A percentile compares a stretch with the other conserved stretches of the same genome.
phyloP scores from a whole-genome alignment of 2,329 filamentous ascomycete genomes.

The Myriosclerotinia curreyana region DNA sequence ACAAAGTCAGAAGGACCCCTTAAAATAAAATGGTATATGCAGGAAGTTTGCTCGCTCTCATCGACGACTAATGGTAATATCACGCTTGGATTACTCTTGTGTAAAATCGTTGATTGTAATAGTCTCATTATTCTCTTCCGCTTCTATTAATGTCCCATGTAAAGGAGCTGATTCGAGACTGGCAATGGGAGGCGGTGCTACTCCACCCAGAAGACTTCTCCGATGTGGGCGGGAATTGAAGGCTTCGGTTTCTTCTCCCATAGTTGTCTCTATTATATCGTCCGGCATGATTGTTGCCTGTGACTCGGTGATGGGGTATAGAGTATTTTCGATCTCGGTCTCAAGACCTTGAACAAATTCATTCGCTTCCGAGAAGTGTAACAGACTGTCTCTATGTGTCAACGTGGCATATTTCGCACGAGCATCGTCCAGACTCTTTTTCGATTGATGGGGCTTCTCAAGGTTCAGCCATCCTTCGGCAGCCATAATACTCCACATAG shows the following conservation, averaged over 20 bases:
- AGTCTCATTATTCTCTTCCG: conserved; percentile 4
- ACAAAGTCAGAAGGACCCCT: not conserved
- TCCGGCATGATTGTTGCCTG: conserved; percentile 20
- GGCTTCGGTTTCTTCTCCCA: conserved; percentile 50
- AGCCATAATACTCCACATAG: conserved; percentile 81
- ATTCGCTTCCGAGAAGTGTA: conserved; percentile 50
- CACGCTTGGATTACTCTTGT: conserved; percentile 9
- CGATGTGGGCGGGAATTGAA: conserved; percentile 52
- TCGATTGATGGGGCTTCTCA: conserved; percentile 73
- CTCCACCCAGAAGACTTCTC: conserved; percentile 51
- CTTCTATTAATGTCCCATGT: conserved; percentile 24
- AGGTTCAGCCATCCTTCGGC: conserved; percentile 80
- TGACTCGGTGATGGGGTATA: conserved; percentile 35
- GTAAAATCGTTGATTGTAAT: conserved; percentile 13
- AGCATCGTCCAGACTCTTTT: conserved; percentile 72
- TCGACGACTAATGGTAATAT: not conserved
- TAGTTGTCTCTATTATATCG: conserved; percentile 20
- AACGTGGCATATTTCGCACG: conserved; percentile 52
- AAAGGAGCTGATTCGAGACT: conserved; percentile 52
- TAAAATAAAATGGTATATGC: conserved; percentile 22
- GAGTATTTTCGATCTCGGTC: conserved; percentile 37
- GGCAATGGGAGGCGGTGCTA: conserved; percentile 39
- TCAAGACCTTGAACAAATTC: conserved; percentile 53
- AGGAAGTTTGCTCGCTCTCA: conserved; percentile 6
- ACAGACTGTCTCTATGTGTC: conserved; percentile 50